These are phyloP conservation scores for Nakaseomyces bracarensis DNA, from an alignment of 1,139 yeast genomes.

Conservation along the genomic window DNA sequence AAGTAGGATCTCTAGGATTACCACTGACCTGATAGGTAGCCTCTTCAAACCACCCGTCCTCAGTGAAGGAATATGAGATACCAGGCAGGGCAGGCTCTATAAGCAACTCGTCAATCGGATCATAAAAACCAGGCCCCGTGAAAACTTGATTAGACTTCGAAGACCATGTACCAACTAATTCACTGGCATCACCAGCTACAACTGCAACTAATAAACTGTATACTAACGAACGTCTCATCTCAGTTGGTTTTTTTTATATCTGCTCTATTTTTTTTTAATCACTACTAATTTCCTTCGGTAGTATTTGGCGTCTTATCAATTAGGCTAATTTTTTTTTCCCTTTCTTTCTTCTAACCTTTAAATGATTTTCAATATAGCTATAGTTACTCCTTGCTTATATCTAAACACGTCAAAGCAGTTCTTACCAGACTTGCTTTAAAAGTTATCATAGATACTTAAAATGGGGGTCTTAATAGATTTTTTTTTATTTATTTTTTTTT, in stretches of 20 bases:
- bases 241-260: neutral
- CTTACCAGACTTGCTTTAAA: no score
- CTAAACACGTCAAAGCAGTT: no score
- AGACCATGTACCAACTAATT: conserved; percentile 83
- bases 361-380: no score
- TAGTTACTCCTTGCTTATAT: no score
- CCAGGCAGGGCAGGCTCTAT: conserved; percentile 97
- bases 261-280: neutral
- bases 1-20: conserved; percentile 65
- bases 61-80: conserved; percentile 82
- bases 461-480: neutral
- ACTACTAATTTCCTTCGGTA: neutral
- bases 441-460: no score
- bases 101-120: conserved; percentile 87
- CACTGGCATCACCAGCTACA: conserved; percentile 16
- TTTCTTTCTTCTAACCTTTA: no score
- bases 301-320: no score
- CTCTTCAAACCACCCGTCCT: conserved; percentile 83
- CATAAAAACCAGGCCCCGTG: conserved; percentile 95
- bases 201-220: conserved; percentile 7
- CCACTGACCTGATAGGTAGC: conserved; percentile 74
- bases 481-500: neutral
- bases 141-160: conserved; percentile 89
- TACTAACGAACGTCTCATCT: conserved; percentile 4
- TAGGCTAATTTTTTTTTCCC: no score